These are phyloP conservation scores for Tetrahymena borealis DNA, from an alignment of 73 alveolate species.

Conservation along the genomic window DNA sequence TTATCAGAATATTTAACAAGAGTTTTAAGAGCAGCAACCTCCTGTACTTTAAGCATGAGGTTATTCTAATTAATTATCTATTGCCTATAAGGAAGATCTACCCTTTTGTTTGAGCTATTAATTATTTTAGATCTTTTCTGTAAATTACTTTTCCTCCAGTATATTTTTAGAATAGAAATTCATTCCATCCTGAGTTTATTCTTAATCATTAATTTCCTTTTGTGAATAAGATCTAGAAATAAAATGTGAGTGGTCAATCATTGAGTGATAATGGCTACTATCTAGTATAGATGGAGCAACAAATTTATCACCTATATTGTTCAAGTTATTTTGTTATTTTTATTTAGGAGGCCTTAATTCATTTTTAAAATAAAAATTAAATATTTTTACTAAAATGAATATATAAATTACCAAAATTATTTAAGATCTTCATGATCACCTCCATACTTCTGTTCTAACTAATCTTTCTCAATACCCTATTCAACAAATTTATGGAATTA, in stretches of 20 bases:
- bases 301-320: neutral
- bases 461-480: neutral
- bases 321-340: neutral
- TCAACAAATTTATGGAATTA: neutral
- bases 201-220: neutral
- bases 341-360: neutral
- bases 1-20: no score
- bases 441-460: neutral
- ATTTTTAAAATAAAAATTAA: neutral
- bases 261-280: neutral
- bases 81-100: no score
- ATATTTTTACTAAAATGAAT: neutral
- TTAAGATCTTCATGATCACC: neutral
- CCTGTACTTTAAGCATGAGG: no score
- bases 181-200: neutral
- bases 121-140: neutral
- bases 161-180: neutral
- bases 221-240: neutral
- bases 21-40: no score
- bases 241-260: neutral
- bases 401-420: neutral
- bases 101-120: neutral
- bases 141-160: neutral
- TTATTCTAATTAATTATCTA: no score
- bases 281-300: neutral